Evolutionary conservation across 257 asterid species (phyloP).

Genomic region (Marsdenia floribunda): DNA sequence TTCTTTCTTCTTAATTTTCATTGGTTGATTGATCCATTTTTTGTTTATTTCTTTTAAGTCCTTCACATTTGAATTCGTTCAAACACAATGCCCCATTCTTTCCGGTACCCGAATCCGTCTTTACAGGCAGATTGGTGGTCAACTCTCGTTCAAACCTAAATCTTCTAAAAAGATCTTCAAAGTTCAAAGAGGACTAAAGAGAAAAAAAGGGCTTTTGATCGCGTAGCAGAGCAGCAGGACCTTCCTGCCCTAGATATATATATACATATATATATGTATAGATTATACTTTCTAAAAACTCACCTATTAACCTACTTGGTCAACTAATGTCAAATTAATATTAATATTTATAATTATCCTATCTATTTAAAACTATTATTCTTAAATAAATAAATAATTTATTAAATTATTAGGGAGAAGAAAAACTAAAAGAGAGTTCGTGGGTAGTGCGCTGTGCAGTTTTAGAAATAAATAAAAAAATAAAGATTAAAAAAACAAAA

Average conservation of each 20-base stretch:
- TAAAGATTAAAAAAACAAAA: conserved; percentile 18
- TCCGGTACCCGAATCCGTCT: background rate
- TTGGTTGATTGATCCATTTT: too few species aligned
- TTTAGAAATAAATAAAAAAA: background rate
- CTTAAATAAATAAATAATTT: too few species aligned
- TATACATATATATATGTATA: too few species aligned
- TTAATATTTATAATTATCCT: too few species aligned
- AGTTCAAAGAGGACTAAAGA: background rate
- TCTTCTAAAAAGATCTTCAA: background rate
- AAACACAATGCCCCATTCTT: background rate
- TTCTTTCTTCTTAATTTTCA: too few species aligned
- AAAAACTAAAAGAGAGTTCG: background rate
- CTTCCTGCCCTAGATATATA: too few species aligned
- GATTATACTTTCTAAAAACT: too few species aligned
- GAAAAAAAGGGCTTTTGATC: background rate
- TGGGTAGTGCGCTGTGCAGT: background rate
- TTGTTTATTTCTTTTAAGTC: background rate
- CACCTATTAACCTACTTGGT: too few species aligned
- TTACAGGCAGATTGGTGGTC: conserved; percentile 14
- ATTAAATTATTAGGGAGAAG: too few species aligned
- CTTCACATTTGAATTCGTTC: background rate
- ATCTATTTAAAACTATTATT: too few species aligned
- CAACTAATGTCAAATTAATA: too few species aligned
- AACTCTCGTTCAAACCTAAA: background rate
- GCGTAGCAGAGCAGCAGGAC: too few species aligned